A percentile compares a stretch with the other conserved stretches of the same genome.
Conservation (phyloP, 495 filamentous ascomycete species). For the Penicillium chermesinum region DNA sequence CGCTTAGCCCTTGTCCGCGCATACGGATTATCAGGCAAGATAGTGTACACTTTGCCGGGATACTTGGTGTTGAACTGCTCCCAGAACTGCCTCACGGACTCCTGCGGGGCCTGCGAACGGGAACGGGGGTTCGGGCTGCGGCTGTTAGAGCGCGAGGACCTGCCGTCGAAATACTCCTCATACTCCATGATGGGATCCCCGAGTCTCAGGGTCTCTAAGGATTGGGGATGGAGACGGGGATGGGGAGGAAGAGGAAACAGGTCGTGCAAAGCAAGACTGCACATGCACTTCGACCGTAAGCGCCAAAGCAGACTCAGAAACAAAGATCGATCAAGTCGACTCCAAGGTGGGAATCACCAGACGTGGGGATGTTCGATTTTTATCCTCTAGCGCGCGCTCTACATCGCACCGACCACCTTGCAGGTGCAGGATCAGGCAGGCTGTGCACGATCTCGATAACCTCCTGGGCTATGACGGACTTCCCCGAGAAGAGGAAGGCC, state of each 20-base stretch:
- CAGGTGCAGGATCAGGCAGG: constrained; percentile 3
- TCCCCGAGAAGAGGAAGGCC: neutral
- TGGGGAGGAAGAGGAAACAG: neutral
- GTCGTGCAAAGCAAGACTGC: neutral
- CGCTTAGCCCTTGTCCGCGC: constrained; percentile 57
- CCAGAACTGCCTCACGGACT: constrained; percentile 74
- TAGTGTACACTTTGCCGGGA: constrained; percentile 57
- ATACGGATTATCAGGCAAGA: constrained; percentile 70
- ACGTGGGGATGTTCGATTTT: neutral
- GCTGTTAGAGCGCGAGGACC: constrained; percentile 37
- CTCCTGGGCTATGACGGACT: neutral
- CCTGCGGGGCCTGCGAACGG: constrained; percentile 59
- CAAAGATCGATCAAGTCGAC: neutral
- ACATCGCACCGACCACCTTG: constrained; percentile 5
- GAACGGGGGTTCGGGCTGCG: constrained; percentile 37
- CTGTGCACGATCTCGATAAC: constrained; percentile 1
- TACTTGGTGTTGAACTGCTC: constrained; percentile 62
- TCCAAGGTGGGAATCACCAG: neutral
- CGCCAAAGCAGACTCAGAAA: neutral
- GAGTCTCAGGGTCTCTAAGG: too few species aligned
- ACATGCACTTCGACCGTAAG: neutral
- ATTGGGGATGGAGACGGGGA: too few species aligned
- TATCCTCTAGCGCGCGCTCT: neutral
- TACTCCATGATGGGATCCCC: constrained; percentile 30
- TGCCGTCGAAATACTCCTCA: constrained; percentile 30